phyloP scores from a whole-genome alignment of 768 basidiomycete species.

The Podaxis carcinomalis region DNA sequence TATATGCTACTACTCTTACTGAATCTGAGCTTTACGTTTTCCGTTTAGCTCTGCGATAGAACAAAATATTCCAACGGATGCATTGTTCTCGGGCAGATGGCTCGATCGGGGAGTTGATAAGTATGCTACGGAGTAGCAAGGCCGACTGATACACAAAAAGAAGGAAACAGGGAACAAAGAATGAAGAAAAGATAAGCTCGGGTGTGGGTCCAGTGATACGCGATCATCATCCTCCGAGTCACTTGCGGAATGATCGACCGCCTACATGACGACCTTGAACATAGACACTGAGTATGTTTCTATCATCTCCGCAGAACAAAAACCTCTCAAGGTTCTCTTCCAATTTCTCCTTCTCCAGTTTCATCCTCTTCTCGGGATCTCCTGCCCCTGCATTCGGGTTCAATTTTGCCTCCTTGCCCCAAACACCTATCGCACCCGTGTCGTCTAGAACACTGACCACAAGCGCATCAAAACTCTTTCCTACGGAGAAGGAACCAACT shows the following conservation, averaged over 20 bases:
- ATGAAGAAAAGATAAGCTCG: no score
- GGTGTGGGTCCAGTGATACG: no score
- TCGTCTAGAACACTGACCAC: constrained; percentile 56
- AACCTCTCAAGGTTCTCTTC: constrained; percentile 70
- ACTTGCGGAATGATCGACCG: constrained; percentile 38
- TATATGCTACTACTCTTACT: no score
- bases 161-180: no score
- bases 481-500: constrained; percentile 72
- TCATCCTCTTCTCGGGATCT: constrained; percentile 30
- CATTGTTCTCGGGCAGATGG: no score
- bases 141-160: no score
- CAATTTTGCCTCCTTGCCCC: constrained; percentile 19
- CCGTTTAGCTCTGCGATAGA: no score
- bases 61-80: no score
- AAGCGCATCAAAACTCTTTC: constrained; percentile 91
- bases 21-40: no score
- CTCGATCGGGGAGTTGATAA: neutral
- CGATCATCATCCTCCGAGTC: neutral
- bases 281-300: constrained; percentile 78
- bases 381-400: constrained; percentile 18
- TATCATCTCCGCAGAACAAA: constrained; percentile 81
- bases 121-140: neutral
- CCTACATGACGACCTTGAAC: constrained; percentile 81
- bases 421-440: constrained; percentile 43
- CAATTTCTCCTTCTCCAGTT: neutral